Evolutionary conservation across 495 filamentous ascomycete genomes (phyloP).

Genomic region (Cercophora newfieldiana): DNA sequence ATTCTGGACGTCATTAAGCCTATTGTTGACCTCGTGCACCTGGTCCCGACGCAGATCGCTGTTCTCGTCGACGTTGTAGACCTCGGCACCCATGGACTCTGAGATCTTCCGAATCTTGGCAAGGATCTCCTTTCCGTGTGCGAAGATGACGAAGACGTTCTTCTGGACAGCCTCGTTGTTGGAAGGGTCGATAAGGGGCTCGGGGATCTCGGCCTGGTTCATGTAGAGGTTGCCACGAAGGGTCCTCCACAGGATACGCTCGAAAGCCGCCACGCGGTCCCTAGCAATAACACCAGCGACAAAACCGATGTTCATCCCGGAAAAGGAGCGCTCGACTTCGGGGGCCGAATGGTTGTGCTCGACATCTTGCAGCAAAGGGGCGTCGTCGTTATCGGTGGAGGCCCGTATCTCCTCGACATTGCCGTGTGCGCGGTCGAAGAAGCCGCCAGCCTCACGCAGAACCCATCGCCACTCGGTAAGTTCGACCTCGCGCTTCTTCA

Average conservation of each 20-base stretch:
- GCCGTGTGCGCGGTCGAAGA: constrained; percentile 94
- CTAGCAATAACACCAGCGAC: constrained; percentile 96
- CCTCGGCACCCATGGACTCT: constrained; percentile 89
- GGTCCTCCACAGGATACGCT: constrained; percentile 95
- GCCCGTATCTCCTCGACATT: constrained; percentile 95
- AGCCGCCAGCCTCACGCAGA: constrained; percentile 87
- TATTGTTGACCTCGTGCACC: constrained; percentile 93
- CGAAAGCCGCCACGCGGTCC: constrained; percentile 90
- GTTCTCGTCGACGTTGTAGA: constrained; percentile 97
- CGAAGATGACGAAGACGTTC: constrained; percentile 99
- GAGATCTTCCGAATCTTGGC: constrained; percentile 99
- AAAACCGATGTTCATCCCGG: constrained; percentile 98
- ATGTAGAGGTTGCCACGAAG: constrained; percentile 98
- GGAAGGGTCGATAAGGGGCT: constrained; percentile 87
- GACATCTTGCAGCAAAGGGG: constrained; percentile 78
- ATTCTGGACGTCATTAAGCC: constrained; percentile 83
- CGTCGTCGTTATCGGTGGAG: constrained; percentile 84
- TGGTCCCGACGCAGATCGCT: constrained; percentile 90
- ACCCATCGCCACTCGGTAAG: constrained; percentile 98
- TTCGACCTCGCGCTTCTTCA: constrained; percentile 97
- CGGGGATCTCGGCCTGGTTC: constrained; percentile 98
- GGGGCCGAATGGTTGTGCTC: constrained; percentile 78
- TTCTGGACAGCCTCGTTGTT: constrained; percentile 91
- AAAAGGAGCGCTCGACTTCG: constrained; percentile 81
- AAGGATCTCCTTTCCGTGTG: constrained; percentile 96